Percentiles rank a stretch among this genome's conserved stretches.
Evolutionary conservation across 108 stramenopile genomes (phyloP).

Genomic region (Pseudonitzschia pungens): DNA sequence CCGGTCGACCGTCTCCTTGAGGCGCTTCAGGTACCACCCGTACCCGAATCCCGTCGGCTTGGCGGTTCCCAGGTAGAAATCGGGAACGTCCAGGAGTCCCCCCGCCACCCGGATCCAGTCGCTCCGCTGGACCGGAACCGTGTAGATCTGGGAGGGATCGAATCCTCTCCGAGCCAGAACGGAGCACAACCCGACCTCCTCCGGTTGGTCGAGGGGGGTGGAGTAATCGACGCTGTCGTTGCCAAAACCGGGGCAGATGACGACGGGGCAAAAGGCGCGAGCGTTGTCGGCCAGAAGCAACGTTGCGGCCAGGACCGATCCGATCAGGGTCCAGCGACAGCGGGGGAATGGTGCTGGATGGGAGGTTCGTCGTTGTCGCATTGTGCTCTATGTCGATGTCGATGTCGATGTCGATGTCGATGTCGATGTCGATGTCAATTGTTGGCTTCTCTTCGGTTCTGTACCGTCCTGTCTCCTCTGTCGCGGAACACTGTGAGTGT

Average conservation of each 20-base stretch:
- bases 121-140: constrained; percentile 68
- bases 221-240: constrained; percentile 77
- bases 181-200: constrained; percentile 44
- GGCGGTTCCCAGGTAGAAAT: constrained; percentile 70
- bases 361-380: too few relatives aligned
- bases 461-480: too few relatives aligned
- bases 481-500: too few relatives aligned
- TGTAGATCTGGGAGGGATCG: constrained; percentile 49
- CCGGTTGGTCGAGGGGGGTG: constrained; percentile 46
- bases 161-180: constrained; percentile 54
- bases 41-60: constrained; percentile 68
- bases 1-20: constrained; percentile 51
- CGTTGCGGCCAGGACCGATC: neutral
- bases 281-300: neutral
- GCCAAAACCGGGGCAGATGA: constrained; percentile 84
- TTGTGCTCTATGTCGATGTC: too few relatives aligned
- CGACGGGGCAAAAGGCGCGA: constrained; percentile 12
- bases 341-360: neutral
- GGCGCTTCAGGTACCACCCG: constrained; percentile 84
- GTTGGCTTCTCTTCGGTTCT: too few relatives aligned
- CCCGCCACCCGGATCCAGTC: constrained; percentile 87
- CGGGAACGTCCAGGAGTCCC: constrained; percentile 63
- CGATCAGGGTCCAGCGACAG: neutral
- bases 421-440: too few relatives aligned
- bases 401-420: too few relatives aligned